phyloP scores from a whole-genome alignment of 2,329 filamentous ascomycete genomes.

The Macroventuria anomochaeta region DNA sequence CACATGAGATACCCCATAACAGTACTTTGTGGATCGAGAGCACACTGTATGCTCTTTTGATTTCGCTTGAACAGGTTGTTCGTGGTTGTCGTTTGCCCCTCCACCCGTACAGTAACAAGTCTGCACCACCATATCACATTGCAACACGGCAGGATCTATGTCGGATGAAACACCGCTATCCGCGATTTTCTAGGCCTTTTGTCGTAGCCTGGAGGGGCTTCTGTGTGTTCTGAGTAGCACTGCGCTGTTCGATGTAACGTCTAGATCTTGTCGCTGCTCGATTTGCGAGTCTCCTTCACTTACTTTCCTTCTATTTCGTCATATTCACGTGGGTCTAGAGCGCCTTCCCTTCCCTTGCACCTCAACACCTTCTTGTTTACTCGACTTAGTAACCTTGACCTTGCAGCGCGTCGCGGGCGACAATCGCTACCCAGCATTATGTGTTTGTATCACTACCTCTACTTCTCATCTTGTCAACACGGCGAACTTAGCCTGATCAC shows the following conservation, averaged over 20 bases:
- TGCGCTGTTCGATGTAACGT: neutral
- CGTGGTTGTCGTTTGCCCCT: too few species aligned
- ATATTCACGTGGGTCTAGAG: neutral
- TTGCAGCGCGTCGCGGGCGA: constrained; percentile 17
- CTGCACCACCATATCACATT: too few species aligned
- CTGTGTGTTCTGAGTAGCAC: too few species aligned
- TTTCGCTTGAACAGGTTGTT: too few species aligned
- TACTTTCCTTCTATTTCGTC: neutral
- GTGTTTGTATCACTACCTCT: constrained; percentile 47
- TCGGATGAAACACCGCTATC: too few species aligned
- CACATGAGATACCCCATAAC: too few species aligned
- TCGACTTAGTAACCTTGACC: neutral
- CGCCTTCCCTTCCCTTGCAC: neutral
- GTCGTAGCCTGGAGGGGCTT: too few species aligned
- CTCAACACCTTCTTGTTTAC: neutral
- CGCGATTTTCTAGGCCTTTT: too few species aligned
- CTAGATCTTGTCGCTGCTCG: neutral
- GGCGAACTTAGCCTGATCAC: constrained; percentile 36
- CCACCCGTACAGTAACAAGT: too few species aligned
- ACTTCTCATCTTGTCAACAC: constrained; percentile 43
- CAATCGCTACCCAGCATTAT: constrained; percentile 30
- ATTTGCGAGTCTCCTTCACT: neutral
- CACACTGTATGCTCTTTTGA: too few species aligned
- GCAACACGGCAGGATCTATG: too few species aligned
- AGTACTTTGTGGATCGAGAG: too few species aligned